A percentile compares a stretch with the other conserved stretches of the same genome.
Evolutionary conservation across 2,329 filamentous ascomycete genomes (phyloP).

Genomic region (Fusarium oxysporum): DNA sequence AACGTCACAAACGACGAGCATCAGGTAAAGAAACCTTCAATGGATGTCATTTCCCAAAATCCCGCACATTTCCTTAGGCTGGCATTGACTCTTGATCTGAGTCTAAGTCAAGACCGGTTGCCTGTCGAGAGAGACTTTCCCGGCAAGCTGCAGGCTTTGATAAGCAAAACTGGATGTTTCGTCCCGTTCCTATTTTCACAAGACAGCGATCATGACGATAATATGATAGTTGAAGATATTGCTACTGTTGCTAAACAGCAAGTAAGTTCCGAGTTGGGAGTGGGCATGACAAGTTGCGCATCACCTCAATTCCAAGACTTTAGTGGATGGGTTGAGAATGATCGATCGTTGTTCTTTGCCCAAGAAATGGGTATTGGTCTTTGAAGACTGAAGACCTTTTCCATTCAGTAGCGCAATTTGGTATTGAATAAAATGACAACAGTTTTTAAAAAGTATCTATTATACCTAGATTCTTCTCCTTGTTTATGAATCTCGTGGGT

Average conservation of each 20-base stretch:
- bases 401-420: too few species aligned
- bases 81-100: constrained; percentile 9
- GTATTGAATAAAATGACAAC: too few species aligned
- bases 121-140: constrained; percentile 15
- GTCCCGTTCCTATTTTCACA: constrained; percentile 5
- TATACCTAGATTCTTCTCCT: too few species aligned
- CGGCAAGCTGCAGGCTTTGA: background rate
- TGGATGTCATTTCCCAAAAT: background rate
- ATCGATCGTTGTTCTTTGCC: constrained; percentile 13
- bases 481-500: too few species aligned
- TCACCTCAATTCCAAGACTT: background rate
- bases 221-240: background rate
- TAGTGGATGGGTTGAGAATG: constrained; percentile 17
- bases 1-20: too few species aligned
- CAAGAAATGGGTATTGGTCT: constrained; percentile 15
- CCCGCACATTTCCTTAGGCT: constrained; percentile 1
- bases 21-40: background rate
- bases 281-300: background rate
- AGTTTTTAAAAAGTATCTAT: too few species aligned
- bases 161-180: constrained; percentile 8
- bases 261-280: background rate
- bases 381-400: background rate
- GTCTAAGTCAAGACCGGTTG: constrained; percentile 9
- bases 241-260: too few species aligned
- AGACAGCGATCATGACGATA: background rate